phyloP scores from a whole-genome alignment of 805 yeast genomes.

The Zygosaccharomyces gambellarensis region DNA sequence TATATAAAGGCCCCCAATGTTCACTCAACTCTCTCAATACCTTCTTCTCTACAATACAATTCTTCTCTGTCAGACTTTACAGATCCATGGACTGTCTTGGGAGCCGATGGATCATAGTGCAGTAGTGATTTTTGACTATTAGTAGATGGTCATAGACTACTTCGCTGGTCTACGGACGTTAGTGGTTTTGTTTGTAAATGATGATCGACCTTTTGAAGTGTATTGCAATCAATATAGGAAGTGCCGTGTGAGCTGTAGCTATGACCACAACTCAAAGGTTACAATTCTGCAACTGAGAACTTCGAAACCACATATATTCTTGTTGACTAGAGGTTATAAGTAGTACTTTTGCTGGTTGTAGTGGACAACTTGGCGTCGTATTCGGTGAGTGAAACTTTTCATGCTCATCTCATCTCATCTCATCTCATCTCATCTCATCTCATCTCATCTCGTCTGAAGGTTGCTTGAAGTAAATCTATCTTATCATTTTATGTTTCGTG shows the following conservation, averaged over 20 bases:
- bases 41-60: no score
- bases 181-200: constrained; percentile 8
- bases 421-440: constrained; percentile 9
- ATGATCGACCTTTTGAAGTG: constrained; percentile 9
- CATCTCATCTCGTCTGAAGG: not conserved
- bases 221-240: constrained; percentile 10
- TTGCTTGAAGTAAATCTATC: not conserved
- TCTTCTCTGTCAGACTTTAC: no score
- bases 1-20: no score
- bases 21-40: no score
- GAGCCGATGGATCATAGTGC: not conserved
- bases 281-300: constrained; percentile 6
- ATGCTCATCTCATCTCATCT: not conserved
- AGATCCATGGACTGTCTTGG: not conserved
- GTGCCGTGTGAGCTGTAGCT: constrained; percentile 13
- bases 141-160: not conserved
- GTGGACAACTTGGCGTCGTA: constrained; percentile 5
- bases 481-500: constrained; percentile 2
- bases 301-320: not conserved
- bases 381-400: constrained; percentile 13
- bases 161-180: not conserved
- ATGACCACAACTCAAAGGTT: constrained; percentile 11
- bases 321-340: not conserved
- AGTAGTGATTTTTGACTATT: not conserved
- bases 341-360: not conserved